phyloP scores from a whole-genome alignment of 208 protist genomes.

The Leishmania lainsoni region DNA sequence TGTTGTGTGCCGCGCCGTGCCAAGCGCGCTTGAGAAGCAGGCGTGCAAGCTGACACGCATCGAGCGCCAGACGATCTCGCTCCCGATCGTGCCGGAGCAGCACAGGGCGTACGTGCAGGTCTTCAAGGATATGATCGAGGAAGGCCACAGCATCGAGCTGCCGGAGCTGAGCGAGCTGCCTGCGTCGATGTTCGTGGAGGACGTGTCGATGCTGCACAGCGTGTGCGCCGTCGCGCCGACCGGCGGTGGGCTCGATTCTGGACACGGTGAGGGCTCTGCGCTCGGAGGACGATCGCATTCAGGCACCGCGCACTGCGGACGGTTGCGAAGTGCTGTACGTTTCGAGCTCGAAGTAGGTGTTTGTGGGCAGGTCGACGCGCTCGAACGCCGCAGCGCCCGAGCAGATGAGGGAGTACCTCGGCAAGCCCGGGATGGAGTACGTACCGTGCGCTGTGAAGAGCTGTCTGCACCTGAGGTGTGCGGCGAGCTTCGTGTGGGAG shows the following conservation, averaged over 20 bases:
- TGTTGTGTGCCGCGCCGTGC: constrained; percentile 47
- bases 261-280: constrained; percentile 35
- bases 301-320: constrained; percentile 45
- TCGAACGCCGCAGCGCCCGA: constrained; percentile 48
- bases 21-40: constrained; percentile 34
- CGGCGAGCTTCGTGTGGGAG: constrained; percentile 36
- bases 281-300: constrained; percentile 40
- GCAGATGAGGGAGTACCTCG: constrained; percentile 52
- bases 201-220: constrained; percentile 56
- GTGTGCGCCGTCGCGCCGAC: constrained; percentile 40
- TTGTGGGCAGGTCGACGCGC: constrained; percentile 53
- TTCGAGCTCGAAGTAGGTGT: constrained; percentile 49
- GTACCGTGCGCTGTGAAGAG: constrained; percentile 36
- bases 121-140: constrained; percentile 41
- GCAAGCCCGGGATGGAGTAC: constrained; percentile 46
- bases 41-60: constrained; percentile 61
- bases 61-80: constrained; percentile 47
- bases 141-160: constrained; percentile 51
- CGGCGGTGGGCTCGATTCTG: constrained; percentile 46
- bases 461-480: constrained; percentile 57
- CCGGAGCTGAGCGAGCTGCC: constrained; percentile 43
- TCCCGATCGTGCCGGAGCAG: constrained; percentile 30
- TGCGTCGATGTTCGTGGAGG: constrained; percentile 64
- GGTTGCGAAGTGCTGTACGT: constrained; percentile 56
- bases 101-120: constrained; percentile 52